Percentiles rank a stretch among this genome's conserved stretches.
phyloP scores from a whole-genome alignment of 192 early-diverging fungal genomes.

The Rhizophagus sp. region DNA sequence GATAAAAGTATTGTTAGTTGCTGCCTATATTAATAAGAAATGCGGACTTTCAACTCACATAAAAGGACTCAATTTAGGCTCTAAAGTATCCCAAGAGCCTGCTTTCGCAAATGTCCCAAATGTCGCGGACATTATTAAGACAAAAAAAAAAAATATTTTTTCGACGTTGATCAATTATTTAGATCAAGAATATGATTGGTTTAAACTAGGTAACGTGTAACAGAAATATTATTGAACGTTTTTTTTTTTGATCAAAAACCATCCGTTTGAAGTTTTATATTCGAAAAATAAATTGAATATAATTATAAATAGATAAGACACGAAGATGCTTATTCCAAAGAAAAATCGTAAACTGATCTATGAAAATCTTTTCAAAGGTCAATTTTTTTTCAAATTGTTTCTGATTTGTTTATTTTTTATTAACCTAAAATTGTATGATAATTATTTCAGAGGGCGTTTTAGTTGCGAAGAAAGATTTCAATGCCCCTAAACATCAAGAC shows the following conservation, averaged over 20 bases:
- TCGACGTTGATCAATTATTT: neutral
- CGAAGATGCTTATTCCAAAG: conserved; percentile 92
- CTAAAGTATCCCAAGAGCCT: conserved; percentile 62
- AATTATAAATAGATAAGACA: conserved; percentile 14
- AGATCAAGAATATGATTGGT: neutral
- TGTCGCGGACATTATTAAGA: neutral
- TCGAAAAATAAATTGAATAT: neutral
- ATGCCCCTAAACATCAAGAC: conserved; percentile 92
- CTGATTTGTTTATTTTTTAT: conserved; percentile 31
- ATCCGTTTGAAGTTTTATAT: neutral
- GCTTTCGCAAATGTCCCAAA: conserved; percentile 37
- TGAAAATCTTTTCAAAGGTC: conserved; percentile 87
- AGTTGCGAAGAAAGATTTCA: conserved; percentile 99
- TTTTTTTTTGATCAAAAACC: neutral
- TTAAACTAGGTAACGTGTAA: neutral
- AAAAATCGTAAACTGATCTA: conserved; percentile 96
- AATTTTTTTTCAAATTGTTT: neutral
- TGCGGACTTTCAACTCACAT: conserved; percentile 23
- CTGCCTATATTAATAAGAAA: neutral
- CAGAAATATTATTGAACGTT: no score
- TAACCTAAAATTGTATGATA: neutral
- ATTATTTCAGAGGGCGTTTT: conserved; percentile 82
- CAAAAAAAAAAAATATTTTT: neutral
- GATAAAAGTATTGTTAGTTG: neutral
- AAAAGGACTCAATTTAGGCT: conserved; percentile 55